Percentiles rank a stretch among this genome's conserved stretches.
phyloP scores from a whole-genome alignment of 306 rosid genomes.

The Quercus ilex region DNA sequence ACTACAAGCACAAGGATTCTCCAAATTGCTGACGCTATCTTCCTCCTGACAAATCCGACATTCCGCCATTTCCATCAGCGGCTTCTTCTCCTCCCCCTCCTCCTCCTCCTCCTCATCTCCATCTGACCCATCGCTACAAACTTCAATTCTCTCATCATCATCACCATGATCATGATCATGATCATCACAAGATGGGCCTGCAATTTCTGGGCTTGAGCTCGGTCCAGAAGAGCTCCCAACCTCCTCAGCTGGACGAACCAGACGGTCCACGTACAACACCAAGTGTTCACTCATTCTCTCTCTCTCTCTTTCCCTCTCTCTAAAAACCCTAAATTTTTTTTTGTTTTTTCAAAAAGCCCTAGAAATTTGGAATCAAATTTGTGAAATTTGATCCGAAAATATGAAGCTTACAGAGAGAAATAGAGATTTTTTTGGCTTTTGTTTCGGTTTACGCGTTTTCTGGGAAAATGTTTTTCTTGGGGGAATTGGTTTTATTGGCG shows the following conservation, averaged over 20 bases:
- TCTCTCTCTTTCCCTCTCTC: background rate
- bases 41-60: conserved; percentile 99
- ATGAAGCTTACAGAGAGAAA: no score
- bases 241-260: conserved; percentile 36
- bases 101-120: no score
- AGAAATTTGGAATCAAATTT: no score
- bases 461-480: no score
- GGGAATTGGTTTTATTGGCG: no score
- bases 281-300: conserved; percentile 79
- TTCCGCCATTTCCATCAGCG: conserved; percentile 71
- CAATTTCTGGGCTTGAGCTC: conserved; percentile 5
- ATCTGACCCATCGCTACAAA: conserved; percentile 22
- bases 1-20: conserved; percentile 85
- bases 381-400: no score
- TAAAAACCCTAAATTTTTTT: background rate
- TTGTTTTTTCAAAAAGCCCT: no score
- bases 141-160: no score
- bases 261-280: conserved; percentile 73
- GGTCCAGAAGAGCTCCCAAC: conserved; percentile 37
- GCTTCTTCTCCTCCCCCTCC: conserved; percentile 52
- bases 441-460: no score
- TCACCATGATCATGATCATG: background rate
- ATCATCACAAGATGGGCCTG: conserved; percentile 32
- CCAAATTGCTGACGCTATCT: conserved; percentile 65
- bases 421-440: no score